A percentile compares a stretch with the other conserved stretches of the same genome.
Conservation (phyloP, 148 eudicot species). For the Mesembryanthemum crystallinum region DNA sequence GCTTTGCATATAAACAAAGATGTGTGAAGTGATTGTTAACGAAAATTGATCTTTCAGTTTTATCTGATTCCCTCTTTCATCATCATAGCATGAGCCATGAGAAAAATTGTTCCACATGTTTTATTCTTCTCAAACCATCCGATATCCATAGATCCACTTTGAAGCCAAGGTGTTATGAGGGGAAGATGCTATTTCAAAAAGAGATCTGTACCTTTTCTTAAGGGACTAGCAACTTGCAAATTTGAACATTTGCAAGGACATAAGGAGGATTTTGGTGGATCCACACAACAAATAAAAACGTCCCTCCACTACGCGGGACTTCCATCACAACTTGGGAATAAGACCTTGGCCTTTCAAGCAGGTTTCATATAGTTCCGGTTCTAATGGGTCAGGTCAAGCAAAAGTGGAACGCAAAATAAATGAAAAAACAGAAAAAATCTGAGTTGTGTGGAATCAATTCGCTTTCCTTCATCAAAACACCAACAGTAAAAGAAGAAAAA, state of each 20-base stretch:
- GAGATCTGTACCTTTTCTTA: not conserved
- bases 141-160: slow-evolving; percentile 34
- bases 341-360: slow-evolving; percentile 17
- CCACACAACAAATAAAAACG: slow-evolving; percentile 6
- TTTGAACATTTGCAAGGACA: slow-evolving; percentile 23
- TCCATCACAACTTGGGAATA: slow-evolving; percentile 10
- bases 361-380: slow-evolving; percentile 30
- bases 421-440: not conserved
- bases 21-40: not conserved
- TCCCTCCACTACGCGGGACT: not conserved
- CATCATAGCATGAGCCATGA: slow-evolving; percentile 2
- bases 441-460: slow-evolving; percentile 6
- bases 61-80: slow-evolving; percentile 44
- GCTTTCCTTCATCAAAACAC: not conserved
- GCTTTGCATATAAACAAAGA: not conserved
- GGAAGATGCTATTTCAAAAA: slow-evolving; percentile 36
- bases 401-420: not conserved
- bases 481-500: not conserved
- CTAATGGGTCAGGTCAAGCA: slow-evolving; percentile 26
- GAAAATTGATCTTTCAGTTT: slow-evolving; percentile 22
- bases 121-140: slow-evolving; percentile 37
- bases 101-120: slow-evolving; percentile 26
- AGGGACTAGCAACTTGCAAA: slow-evolving; percentile 21
- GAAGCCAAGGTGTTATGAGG: slow-evolving; percentile 42
- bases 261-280: slow-evolving; percentile 22